phyloP scores from a whole-genome alignment of 148 eudicot genomes.

The Persicaria maculosa region DNA sequence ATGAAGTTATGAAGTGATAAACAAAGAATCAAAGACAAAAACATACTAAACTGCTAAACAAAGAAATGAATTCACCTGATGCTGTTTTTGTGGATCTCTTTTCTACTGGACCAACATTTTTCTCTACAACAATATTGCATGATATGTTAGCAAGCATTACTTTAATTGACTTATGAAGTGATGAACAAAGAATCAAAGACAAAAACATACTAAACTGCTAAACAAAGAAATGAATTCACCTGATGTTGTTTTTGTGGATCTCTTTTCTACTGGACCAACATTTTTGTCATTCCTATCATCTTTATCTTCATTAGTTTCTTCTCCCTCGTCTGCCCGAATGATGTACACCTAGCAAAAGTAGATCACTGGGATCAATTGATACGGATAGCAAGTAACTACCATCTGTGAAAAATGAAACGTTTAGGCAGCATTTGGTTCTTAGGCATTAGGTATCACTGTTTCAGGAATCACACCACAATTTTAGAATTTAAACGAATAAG shows the following conservation, averaged over 20 bases:
- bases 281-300: background rate
- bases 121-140: background rate
- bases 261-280: background rate
- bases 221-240: background rate
- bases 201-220: background rate
- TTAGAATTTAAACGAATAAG: background rate
- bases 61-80: background rate
- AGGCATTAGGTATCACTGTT: background rate
- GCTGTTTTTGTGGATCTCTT: background rate
- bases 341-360: constrained; percentile 8
- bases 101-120: background rate
- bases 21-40: background rate
- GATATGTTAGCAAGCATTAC: background rate
- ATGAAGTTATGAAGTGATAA: too few relatives aligned
- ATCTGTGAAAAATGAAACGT: background rate
- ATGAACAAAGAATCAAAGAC: background rate
- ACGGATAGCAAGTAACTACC: background rate
- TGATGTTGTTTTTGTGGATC: background rate
- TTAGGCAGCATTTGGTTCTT: background rate
- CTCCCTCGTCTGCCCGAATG: background rate
- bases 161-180: too few relatives aligned
- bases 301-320: constrained; percentile 4
- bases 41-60: background rate
- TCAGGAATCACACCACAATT: background rate
- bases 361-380: background rate